Base-by-base conservation (phyloP, 1,284 basidiomycete genomes). In the Pseudozyma thailandica region DNA sequence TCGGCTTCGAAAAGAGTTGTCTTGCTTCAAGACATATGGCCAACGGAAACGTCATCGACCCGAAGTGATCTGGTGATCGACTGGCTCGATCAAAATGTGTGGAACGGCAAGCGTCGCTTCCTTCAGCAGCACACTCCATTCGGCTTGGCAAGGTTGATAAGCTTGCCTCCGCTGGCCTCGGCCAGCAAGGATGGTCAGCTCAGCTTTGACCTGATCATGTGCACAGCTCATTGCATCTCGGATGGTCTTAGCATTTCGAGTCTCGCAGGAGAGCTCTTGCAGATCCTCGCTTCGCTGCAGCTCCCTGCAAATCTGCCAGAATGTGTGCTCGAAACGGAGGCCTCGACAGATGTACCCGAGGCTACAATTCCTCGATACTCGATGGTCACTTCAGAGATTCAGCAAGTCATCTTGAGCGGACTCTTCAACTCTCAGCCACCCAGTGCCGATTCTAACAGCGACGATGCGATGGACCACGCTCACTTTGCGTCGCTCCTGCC, bases 41-140 rank as follows among this genome's bases (percentile, higher is more conserved):
- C n/a, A n/a, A 31, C 15, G 28, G 49, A 1, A 50, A 64, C n/a
- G 12, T 49, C 8, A 20, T 20, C 27, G 15, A 43, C 56, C 31
- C 44, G 49, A 16, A 42, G 28, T 15, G 56, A 63, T 49, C 46
- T 39, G 12, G 61, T 45, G 3, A 43, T 61, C 2, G 27, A 27
- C 7, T 72, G 62, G 69, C 54, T 72, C 16, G 49, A 63, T 20
- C 39, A 35, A 12, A 62, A 66, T n/a, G 51, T 72, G 16, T 72
- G 69, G 69, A 72, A 72, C 25, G 69, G 59, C 44, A 56, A 55
- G 26, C 58, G 63, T 15, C 54, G 69, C 10, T 72, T 66, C 41
- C 52, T 72, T 18, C 4, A 51, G 2, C 69, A 72, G 39, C 15
- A 55, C 16, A 30, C 23, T 3, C 51, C 58, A 1, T 72, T 48